Evolutionary conservation across 768 basidiomycete genomes (phyloP).

Genomic region (Boletus rex-veris): DNA sequence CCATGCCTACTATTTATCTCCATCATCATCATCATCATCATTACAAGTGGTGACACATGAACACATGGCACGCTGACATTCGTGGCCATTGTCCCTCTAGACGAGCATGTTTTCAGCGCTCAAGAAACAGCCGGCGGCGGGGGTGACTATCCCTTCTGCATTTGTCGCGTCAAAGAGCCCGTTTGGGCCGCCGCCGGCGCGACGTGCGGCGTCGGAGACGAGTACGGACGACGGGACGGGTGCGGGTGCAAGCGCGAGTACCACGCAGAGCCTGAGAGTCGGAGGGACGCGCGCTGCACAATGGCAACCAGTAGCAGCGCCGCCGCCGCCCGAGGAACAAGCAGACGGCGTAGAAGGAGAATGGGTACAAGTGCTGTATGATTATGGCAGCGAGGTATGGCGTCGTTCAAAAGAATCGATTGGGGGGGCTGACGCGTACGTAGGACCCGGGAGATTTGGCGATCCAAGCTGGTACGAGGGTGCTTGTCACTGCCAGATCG

Average conservation of each 20-base stretch:
- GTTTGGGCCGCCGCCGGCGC: conserved; percentile 53
- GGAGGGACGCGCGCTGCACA: not conserved
- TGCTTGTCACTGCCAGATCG: conserved; percentile 62
- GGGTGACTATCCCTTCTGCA: conserved; percentile 37
- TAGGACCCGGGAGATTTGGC: conserved; percentile 70
- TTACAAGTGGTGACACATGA: no score
- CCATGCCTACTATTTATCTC: no score
- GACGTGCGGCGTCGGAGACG: conserved; percentile 30
- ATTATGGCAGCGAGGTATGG: conserved; percentile 60
- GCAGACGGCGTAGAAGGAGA: conserved; percentile 45
- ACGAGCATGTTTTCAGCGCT: conserved; percentile 22
- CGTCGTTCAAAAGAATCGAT: not conserved
- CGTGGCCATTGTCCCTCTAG: no score
- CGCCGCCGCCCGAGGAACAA: conserved; percentile 26
- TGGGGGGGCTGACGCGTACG: not conserved
- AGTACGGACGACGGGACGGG: conserved; percentile 1
- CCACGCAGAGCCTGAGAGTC: no score
- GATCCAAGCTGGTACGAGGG: conserved; percentile 52
- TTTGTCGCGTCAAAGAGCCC: conserved; percentile 41
- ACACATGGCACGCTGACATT: no score
- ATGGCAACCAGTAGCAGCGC: not conserved
- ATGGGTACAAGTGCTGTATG: conserved; percentile 78
- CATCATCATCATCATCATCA: no score
- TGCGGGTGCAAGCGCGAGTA: not conserved
- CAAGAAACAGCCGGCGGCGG: conserved; percentile 36